A percentile compares a stretch with the other conserved stretches of the same genome.
phyloP scores from a whole-genome alignment of 176 grass and related monocot genomes.

The Oropetium thomaeum region DNA sequence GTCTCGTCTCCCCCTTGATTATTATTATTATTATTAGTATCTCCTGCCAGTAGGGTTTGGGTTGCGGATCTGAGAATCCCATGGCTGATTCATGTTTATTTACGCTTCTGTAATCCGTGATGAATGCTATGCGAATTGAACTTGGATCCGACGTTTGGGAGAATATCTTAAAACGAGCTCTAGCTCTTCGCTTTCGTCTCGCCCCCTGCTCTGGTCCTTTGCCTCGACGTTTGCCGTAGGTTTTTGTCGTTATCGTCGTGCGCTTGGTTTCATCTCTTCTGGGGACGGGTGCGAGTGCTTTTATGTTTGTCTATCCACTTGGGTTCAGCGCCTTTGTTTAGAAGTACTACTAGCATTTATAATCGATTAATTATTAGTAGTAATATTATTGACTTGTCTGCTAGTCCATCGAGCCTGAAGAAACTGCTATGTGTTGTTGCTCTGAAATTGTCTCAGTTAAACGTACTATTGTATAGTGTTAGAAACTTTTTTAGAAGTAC shows the following conservation, averaged over 20 bases:
- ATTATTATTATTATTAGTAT: no score
- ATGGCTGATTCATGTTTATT: not conserved
- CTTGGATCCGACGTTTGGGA: not conserved
- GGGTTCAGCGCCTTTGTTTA: not conserved
- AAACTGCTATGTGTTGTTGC: no score
- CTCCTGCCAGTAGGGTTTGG: not conserved
- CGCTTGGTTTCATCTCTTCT: not conserved
- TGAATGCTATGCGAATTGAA: not conserved
- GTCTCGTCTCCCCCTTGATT: not conserved
- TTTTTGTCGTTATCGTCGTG: not conserved
- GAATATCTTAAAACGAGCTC: not conserved
- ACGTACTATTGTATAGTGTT: no score
- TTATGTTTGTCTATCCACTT: not conserved
- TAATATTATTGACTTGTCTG: no score
- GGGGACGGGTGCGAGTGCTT: not conserved
- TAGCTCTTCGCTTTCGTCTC: fast-evolving
- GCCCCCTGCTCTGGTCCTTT: not conserved
- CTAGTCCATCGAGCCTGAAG: no score
- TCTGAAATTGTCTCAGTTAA: no score
- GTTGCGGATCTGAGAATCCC: constrained; percentile 13
- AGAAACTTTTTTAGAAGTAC: no score
- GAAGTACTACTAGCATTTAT: no score
- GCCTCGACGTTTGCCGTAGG: not conserved
- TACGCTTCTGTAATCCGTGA: not conserved
- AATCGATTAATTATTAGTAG: no score